Conservation (phyloP, 805 yeast genomes). For the Ascoidea asiatica region DNA sequence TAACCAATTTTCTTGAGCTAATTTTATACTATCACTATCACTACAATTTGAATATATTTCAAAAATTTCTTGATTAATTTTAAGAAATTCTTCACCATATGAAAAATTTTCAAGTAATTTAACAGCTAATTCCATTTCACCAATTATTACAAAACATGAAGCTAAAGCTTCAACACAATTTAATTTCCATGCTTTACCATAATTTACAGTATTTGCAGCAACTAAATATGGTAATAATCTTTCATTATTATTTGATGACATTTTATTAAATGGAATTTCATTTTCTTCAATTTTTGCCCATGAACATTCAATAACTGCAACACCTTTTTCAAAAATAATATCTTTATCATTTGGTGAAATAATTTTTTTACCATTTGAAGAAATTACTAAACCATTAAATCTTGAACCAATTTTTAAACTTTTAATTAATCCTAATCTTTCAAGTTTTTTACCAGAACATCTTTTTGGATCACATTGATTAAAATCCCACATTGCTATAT, state of each 20-base stretch:
- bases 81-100: slow-evolving; percentile 86
- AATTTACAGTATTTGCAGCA: slow-evolving; percentile 95
- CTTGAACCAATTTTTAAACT: slow-evolving; percentile 84
- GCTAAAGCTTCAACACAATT: slow-evolving; percentile 97
- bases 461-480: slow-evolving; percentile 98
- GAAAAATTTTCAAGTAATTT: slow-evolving; percentile 66
- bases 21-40: slow-evolving; percentile 58
- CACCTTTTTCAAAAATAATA: slow-evolving; percentile 68
- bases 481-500: slow-evolving; percentile 97
- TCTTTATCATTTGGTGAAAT: slow-evolving; percentile 81
- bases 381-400: slow-evolving; percentile 78
- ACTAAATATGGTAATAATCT: slow-evolving; percentile 81
- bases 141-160: slow-evolving; percentile 91
- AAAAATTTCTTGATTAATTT: slow-evolving; percentile 67
- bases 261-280: slow-evolving; percentile 86
- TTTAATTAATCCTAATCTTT: slow-evolving; percentile 72
- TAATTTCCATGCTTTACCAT: slow-evolving; percentile 89
- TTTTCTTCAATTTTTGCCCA: slow-evolving; percentile 81
- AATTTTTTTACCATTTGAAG: slow-evolving; percentile 83
- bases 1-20: slow-evolving; percentile 68
- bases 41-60: slow-evolving; percentile 68
- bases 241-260: slow-evolving; percentile 75
- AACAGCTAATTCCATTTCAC: slow-evolving; percentile 81
- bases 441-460: slow-evolving; percentile 91
- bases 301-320: slow-evolving; percentile 97